A percentile compares a stretch with the other conserved stretches of the same genome.
Conservation (phyloP, 1,284 basidiomycete genomes). For the Paramarasmius palmivorus region DNA sequence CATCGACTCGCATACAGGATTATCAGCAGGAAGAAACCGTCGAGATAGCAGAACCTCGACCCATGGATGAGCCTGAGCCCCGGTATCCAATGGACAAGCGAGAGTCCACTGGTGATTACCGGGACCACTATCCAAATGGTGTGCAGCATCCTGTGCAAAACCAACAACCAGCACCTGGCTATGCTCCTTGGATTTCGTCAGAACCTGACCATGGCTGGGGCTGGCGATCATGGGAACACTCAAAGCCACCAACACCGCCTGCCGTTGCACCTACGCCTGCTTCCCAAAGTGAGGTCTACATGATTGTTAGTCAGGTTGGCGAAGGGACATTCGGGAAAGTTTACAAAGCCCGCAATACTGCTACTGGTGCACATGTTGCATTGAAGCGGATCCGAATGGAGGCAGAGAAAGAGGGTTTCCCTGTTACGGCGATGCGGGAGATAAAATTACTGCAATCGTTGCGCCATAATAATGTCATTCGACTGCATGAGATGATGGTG, state of each 20-base stretch:
- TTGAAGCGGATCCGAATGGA: constrained; percentile 99
- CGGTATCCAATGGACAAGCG: background rate
- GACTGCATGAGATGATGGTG: constrained; percentile 97
- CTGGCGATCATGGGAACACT: no score
- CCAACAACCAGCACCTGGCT: no score
- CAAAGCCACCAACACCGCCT: background rate
- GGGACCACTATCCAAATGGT: no score
- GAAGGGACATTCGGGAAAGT: constrained; percentile 99
- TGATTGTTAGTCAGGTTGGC: constrained; percentile 91
- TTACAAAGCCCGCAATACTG: constrained; percentile 91
- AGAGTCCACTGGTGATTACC: no score
- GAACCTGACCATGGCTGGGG: no score
- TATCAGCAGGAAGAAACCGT: background rate
- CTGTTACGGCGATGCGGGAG: constrained; percentile 98
- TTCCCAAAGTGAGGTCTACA: constrained; percentile 69
- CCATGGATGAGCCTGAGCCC: background rate
- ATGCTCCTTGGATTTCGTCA: no score
- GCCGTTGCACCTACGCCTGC: constrained; percentile 20
- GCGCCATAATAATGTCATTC: constrained; percentile 87
- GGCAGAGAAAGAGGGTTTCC: constrained; percentile 95
- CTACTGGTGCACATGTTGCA: constrained; percentile 80
- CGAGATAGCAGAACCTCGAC: background rate
- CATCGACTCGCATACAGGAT: background rate
- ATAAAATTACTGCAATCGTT: constrained; percentile 96
- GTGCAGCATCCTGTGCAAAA: no score